A percentile compares a stretch with the other conserved stretches of the same genome.
These are phyloP conservation scores for Hanseniaspora uvarum DNA, from an alignment of 1,139 yeast species.

Conservation along the genomic window DNA sequence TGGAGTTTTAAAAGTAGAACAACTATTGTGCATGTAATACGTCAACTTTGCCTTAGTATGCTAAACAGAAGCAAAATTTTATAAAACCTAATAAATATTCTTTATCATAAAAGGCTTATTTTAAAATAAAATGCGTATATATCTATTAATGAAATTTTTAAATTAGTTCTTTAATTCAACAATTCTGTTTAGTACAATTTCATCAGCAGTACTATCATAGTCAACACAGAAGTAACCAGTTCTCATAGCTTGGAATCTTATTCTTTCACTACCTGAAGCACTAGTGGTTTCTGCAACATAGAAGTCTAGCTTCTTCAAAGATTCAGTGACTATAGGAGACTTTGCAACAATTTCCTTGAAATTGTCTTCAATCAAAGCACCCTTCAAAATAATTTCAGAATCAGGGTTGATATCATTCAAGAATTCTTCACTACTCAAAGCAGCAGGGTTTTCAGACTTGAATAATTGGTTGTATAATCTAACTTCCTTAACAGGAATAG, in stretches of 20 bases:
- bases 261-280: slow-evolving; percentile 61
- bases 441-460: slow-evolving; percentile 81
- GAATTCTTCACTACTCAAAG: slow-evolving; percentile 71
- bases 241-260: slow-evolving; percentile 94
- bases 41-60: too few species aligned
- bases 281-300: slow-evolving; percentile 47
- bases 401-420: slow-evolving; percentile 71
- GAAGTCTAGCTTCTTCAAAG: slow-evolving; percentile 49
- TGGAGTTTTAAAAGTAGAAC: too few species aligned
- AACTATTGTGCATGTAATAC: too few species aligned
- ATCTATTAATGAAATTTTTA: neutral
- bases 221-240: slow-evolving; percentile 94
- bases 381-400: slow-evolving; percentile 57
- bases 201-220: slow-evolving; percentile 54
- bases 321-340: slow-evolving; percentile 69
- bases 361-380: slow-evolving; percentile 71
- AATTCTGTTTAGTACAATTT: slow-evolving; percentile 68
- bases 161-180: slow-evolving; percentile 75
- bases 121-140: neutral
- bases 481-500: slow-evolving; percentile 58
- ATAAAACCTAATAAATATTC: too few species aligned
- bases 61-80: too few species aligned
- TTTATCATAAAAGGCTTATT: neutral
- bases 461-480: slow-evolving; percentile 82
- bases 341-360: slow-evolving; percentile 55